Evolutionary conservation across 2,329 filamentous ascomycete species (phyloP).

Genomic region (Pestalotiopsis sp.): DNA sequence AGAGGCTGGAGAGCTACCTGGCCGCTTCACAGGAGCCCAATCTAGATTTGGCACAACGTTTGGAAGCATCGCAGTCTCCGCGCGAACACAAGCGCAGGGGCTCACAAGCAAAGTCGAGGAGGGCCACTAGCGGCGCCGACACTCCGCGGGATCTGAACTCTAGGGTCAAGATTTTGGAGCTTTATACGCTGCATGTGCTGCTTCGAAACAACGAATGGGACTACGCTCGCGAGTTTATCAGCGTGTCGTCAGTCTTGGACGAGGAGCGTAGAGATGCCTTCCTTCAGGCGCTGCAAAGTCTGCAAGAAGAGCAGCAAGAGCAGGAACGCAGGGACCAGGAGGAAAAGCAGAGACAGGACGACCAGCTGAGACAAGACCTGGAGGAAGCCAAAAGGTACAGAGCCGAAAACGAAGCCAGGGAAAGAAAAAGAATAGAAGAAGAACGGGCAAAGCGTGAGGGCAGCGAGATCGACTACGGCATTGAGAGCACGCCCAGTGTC

Average conservation of each 20-base stretch:
- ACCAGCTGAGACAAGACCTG: constrained; percentile 57
- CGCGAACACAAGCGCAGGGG: constrained; percentile 27
- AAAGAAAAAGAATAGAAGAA: constrained; percentile 56
- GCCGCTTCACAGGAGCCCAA: constrained; percentile 75
- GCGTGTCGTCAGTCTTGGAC: constrained; percentile 82
- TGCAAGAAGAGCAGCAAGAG: constrained; percentile 82
- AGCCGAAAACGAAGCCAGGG: constrained; percentile 62
- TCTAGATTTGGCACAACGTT: constrained; percentile 70
- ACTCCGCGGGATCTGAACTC: constrained; percentile 84
- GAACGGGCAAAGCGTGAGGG: constrained; percentile 51
- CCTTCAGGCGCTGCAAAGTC: constrained; percentile 78
- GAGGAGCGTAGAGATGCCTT: constrained; percentile 91
- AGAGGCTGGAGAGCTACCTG: constrained; percentile 85
- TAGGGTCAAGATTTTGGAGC: constrained; percentile 87
- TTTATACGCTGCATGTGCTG: constrained; percentile 95
- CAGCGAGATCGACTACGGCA: constrained; percentile 71
- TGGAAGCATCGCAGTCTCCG: constrained; percentile 50
- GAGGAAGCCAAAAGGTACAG: constrained; percentile 59
- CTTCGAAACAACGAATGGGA: constrained; percentile 95
- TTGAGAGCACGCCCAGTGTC: constrained; percentile 56
- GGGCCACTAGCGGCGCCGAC: constrained; percentile 65
- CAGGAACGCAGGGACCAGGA: constrained; percentile 68
- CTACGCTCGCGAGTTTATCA: constrained; percentile 90
- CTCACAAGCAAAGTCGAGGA: constrained; percentile 48
- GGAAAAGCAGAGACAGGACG: constrained; percentile 59